Base-by-base conservation (phyloP, 345 rosid genomes). In the Crucihimalaya himalaica region DNA sequence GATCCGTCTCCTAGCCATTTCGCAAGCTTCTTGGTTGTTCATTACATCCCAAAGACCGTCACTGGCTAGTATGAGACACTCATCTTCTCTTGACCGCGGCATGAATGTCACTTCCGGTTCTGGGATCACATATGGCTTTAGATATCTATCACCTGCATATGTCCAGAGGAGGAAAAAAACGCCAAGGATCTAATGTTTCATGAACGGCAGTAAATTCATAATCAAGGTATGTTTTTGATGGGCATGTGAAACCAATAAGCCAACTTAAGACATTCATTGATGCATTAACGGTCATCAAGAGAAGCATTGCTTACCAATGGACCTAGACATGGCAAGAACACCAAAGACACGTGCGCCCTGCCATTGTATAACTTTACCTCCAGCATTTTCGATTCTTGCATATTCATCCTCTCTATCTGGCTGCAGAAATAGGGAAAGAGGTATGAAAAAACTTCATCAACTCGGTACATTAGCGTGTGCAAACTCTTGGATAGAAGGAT, bases 41-140 rank as follows among this genome's bases (percentile, higher is more conserved):
- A 92, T 87, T 56, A 95, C 98, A 78, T 94, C 98, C 98, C 98
- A 94, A 59, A 91, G 78, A 34, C 98, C 98, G 19, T 94, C 99
- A 19, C 99, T 92, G 1, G 97, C 98, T 60, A 92, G 78, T 78
- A 92, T 73, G 18, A 95, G 88, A 83, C 97, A 92, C 55, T 92
- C 97, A 27, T 95, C 99, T 66, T 92, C 99, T 84, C 85, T 92
- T 20, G 87, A 86, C 73, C 99, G 73, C 1, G 97, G 92, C 76
- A 88, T 68, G 43, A 95, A 84, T 82, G 72, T 80, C 56, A 95
- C 98, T 85, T 95, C 98, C 13, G 97, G 98, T 15, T 92, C 96
- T 0, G 98, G 97, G 55, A 95, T 95, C 53, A 95, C 93, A 86
- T 96, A 92, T 6, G 99, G 99, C 70, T 95, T 92, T 81, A 95